These are phyloP conservation scores for Hypoxylon sp. DNA, from an alignment of 2,329 filamentous ascomycete species.

Conservation along the genomic window DNA sequence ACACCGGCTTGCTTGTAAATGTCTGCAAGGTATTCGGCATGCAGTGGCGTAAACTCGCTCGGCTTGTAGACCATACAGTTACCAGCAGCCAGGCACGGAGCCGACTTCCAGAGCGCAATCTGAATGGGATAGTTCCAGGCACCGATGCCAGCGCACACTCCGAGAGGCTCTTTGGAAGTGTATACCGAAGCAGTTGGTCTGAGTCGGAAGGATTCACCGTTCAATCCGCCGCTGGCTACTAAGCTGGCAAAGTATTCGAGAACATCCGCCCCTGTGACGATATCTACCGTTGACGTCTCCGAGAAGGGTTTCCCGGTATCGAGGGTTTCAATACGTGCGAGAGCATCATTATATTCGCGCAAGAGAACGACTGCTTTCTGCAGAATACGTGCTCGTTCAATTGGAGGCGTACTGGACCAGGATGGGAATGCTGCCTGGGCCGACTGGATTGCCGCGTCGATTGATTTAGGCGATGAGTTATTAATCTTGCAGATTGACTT, in stretches of 20 bases:
- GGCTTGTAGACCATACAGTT: constrained; percentile 95
- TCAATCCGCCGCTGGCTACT: constrained; percentile 81
- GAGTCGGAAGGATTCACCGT: constrained; percentile 83
- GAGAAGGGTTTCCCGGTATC: constrained; percentile 90
- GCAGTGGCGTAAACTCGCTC: constrained; percentile 88
- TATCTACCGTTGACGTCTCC: constrained; percentile 87
- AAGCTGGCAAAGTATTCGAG: constrained; percentile 89
- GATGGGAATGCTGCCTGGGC: constrained; percentile 79
- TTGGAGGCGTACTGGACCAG: constrained; percentile 83
- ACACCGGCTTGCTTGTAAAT: constrained; percentile 85
- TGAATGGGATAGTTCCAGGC: constrained; percentile 96
- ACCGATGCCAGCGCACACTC: constrained; percentile 88
- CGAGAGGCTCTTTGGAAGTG: constrained; percentile 84
- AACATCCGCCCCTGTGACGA: constrained; percentile 86
- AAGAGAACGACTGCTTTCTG: constrained; percentile 82
- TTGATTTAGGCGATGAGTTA: constrained; percentile 74
- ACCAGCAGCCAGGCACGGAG: constrained; percentile 85
- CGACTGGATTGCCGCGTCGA: constrained; percentile 80
- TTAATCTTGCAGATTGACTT: constrained; percentile 79
- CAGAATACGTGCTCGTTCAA: constrained; percentile 82
- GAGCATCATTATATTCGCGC: constrained; percentile 81
- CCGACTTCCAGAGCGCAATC: constrained; percentile 91
- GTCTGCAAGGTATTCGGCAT: constrained; percentile 80
- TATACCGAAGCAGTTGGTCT: constrained; percentile 85
- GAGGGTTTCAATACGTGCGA: constrained; percentile 83